Percentiles rank a stretch among this genome's conserved stretches.
Evolutionary conservation across 139 green algal genomes (phyloP).

Genomic region (Diplosphaera chodatii): DNA sequence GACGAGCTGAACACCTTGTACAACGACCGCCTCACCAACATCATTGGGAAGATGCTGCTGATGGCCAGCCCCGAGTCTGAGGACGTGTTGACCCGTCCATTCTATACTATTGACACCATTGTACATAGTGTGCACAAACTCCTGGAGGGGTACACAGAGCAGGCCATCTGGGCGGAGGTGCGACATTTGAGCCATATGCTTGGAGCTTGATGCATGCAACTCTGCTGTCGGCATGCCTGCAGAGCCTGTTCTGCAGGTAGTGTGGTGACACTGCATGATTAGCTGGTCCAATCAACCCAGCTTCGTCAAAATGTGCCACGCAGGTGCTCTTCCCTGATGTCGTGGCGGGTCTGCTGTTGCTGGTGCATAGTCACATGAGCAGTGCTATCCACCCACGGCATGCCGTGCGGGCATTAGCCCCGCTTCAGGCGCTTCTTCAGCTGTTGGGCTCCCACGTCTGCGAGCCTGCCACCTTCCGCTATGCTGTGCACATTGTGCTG

Average conservation of each 20-base stretch:
- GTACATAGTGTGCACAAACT: constrained; percentile 7
- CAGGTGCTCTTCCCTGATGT: constrained; percentile 20
- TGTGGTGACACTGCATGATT: no score
- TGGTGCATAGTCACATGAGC: constrained; percentile 26
- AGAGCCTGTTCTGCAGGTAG: no score
- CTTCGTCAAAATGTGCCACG: no score
- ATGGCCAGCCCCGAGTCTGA: not conserved
- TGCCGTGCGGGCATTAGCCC: constrained; percentile 14
- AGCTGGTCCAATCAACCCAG: no score
- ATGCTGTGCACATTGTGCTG: constrained; percentile 37
- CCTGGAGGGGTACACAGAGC: not conserved
- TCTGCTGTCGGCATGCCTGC: no score
- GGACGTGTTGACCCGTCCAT: constrained; percentile 5
- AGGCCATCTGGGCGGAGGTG: constrained; percentile 13
- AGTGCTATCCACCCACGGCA: constrained; percentile 23
- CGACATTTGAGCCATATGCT: no score
- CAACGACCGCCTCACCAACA: not conserved
- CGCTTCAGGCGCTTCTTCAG: constrained; percentile 27
- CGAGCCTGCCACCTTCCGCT: constrained; percentile 24
- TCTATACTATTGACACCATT: constrained; percentile 4
- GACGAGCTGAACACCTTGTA: constrained; percentile 10
- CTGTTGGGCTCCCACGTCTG: constrained; percentile 21
- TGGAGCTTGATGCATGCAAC: no score
- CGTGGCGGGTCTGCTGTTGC: constrained; percentile 28
- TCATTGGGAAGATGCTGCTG: constrained; percentile 22